A percentile compares a stretch with the other conserved stretches of the same genome.
phyloP scores from a whole-genome alignment of 441 rosid species.

The Sinapis alba region DNA sequence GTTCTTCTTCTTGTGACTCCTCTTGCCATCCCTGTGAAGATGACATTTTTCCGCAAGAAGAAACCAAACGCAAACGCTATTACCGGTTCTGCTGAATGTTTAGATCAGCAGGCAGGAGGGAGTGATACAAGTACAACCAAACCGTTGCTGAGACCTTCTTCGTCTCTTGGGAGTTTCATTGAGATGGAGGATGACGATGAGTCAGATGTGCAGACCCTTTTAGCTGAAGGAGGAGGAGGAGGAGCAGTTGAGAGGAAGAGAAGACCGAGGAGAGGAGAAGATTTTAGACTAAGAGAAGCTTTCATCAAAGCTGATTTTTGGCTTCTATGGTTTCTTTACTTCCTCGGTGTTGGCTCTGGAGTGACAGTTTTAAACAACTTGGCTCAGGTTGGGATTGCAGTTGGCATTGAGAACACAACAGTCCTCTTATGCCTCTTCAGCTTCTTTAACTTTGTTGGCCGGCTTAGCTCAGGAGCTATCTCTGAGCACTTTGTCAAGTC shows the following conservation, averaged over 20 bases:
- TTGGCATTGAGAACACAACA: neutral
- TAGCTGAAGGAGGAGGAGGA: neutral
- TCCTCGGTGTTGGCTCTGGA: neutral
- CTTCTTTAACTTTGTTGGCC: conserved; percentile 3
- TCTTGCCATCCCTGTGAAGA: neutral
- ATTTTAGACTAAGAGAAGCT: neutral
- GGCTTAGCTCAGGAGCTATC: neutral
- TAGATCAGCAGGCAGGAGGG: no score
- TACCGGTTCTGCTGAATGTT: no score
- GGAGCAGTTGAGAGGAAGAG: neutral
- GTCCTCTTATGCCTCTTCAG: neutral
- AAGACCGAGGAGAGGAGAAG: neutral
- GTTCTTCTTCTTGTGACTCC: neutral
- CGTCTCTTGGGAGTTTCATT: neutral
- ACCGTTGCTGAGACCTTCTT: no score
- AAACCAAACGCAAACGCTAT: neutral
- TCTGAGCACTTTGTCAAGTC: neutral
- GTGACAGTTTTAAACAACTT: neutral
- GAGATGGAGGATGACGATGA: neutral
- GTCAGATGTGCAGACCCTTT: neutral
- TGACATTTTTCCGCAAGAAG: neutral
- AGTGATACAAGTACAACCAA: no score
- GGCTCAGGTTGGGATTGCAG: conserved; percentile 1
- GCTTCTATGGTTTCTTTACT: neutral
- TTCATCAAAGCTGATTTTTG: neutral